phyloP scores from a whole-genome alignment of 306 rosid genomes.

The Urtica urens region DNA sequence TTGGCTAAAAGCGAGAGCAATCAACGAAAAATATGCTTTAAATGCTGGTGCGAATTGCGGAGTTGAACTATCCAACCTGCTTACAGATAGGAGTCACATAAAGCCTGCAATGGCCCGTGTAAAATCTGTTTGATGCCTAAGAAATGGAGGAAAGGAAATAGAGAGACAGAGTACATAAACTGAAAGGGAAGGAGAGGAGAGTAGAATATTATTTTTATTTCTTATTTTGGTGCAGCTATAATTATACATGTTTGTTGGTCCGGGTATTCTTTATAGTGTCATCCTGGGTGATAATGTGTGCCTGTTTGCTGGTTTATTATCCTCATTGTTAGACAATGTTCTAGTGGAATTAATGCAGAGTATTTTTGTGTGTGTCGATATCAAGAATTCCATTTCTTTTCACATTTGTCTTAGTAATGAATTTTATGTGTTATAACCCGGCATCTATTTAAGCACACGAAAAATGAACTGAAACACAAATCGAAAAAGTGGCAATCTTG shows the following conservation, averaged over 20 bases:
- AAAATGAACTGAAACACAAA: too few relatives aligned
- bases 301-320: conserved; percentile 19
- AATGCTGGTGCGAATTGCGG: conserved; percentile 32
- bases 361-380: background rate
- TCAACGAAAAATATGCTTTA: conserved; percentile 33
- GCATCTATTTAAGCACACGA: too few relatives aligned
- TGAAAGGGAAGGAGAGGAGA: conserved; percentile 15
- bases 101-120: conserved; percentile 25
- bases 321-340: conserved; percentile 8
- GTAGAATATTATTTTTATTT: background rate
- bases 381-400: background rate
- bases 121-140: conserved; percentile 32
- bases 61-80: conserved; percentile 24
- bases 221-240: conserved; percentile 17
- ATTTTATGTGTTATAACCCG: too few relatives aligned
- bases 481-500: too few relatives aligned
- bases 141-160: conserved; percentile 19
- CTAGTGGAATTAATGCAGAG: conserved; percentile 9
- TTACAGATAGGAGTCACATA: conserved; percentile 21
- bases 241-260: too few relatives aligned
- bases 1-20: conserved; percentile 35
- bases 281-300: conserved; percentile 19
- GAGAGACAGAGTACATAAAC: conserved; percentile 23
- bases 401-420: too few relatives aligned
- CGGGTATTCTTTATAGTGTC: conserved; percentile 20